Conservation (phyloP, 345 rosid genomes). For the Citrus sinensis region DVS_A1.0 CM039163.1:5266001-5266500, state of each 20-base stretch:
- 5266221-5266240: constrained; percentile 53
- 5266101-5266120: constrained; percentile 84
- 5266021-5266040: constrained; percentile 82
- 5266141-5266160: background rate
- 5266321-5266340: constrained; percentile 47
- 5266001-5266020: constrained; percentile 52
- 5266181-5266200: background rate
- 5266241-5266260: constrained; percentile 44
- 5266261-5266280: constrained; percentile 47
- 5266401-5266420: constrained; percentile 38
- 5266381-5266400: background rate
- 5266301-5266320: constrained; percentile 89
- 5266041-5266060: constrained; percentile 95
- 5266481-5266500: constrained; percentile 81
- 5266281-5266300: constrained; percentile 81
- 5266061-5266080: constrained; percentile 90
- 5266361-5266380: background rate
- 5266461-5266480: constrained; percentile 72
- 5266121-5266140: constrained; percentile 98
- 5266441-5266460: constrained; percentile 88
- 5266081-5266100: constrained; percentile 66
- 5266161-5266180: background rate
- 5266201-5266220: background rate
- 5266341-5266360: background rate
- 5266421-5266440: constrained; percentile 69